Evolutionary conservation across 768 basidiomycete species (phyloP), one percentile per base, ranked within the genome.

Genomic region (Russula sp.): DNA sequence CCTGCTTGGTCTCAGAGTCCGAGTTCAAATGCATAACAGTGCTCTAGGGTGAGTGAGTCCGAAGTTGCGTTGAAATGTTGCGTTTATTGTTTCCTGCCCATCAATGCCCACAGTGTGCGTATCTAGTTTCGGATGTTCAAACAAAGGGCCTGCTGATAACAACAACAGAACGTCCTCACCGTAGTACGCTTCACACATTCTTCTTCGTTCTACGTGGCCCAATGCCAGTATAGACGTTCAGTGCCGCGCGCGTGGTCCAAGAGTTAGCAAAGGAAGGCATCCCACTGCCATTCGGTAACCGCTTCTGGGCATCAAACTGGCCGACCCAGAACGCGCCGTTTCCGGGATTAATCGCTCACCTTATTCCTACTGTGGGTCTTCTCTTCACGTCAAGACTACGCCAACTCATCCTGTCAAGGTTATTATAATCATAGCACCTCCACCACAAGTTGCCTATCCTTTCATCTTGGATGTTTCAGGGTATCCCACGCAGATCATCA

Each of bases 241-340:
- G 80, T 11, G 77, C 80, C 2, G 71, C 80, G 0, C 77, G 80
- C 16, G 76, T 85, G 2, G 84, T 83, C 60, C 84, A 84, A 74
- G 84, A 85, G 57, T 78, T 85, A 4, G 84, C 84, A 5, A 85
- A 85, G 63, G 84, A 84, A 68, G 84, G 84, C 1, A 73, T 85
- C 18, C 83, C 83, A 11, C 75, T 85, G 0, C 83, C 83, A 0
- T 83, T 83, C 57, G 82, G 82, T 2, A 84, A 81, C 65, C 76
- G 71, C 31, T 81, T 85, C 67, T 84, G 82, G 83, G 84, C 84
- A 1, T 82, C 81, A 0, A 85, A 84, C 68, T 83, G 82, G 83
- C 82, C 82, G 1, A 81, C 80, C 1, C 81, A 82, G 7, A 80
- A 80, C 64, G 80, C 84, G 0, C 84, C 84, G 0, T 69, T 84